Evolutionary conservation across 2,329 filamentous ascomycete species (phyloP).

Genomic region (Torrubiella hemipterigena): DNA sequence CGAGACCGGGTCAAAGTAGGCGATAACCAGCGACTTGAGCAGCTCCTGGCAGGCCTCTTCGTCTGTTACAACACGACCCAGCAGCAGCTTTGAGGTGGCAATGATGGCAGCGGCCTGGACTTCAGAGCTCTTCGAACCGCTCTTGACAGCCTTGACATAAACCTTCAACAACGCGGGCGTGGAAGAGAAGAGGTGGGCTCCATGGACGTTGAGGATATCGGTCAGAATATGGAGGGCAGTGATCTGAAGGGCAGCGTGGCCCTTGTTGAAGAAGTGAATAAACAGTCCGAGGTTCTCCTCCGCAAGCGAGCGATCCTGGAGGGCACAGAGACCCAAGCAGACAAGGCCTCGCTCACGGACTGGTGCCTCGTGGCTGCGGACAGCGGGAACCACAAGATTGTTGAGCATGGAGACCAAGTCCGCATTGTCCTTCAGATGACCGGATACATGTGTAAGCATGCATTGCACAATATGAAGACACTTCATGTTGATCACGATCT

Average conservation of each 20-base stretch:
- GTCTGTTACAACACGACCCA: slow-evolving; percentile 67
- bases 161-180: slow-evolving; percentile 67
- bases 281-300: slow-evolving; percentile 88
- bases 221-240: slow-evolving; percentile 85
- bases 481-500: slow-evolving; percentile 97
- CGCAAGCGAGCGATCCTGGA: slow-evolving; percentile 83
- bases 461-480: slow-evolving; percentile 95
- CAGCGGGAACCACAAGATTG: slow-evolving; percentile 89
- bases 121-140: slow-evolving; percentile 53
- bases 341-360: slow-evolving; percentile 83
- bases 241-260: slow-evolving; percentile 78
- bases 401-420: slow-evolving; percentile 97
- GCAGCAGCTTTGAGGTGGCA: slow-evolving; percentile 74
- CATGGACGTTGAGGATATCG: slow-evolving; percentile 85
- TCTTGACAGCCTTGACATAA: slow-evolving; percentile 72
- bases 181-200: slow-evolving; percentile 58
- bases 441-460: slow-evolving; percentile 88
- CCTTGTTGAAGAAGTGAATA: slow-evolving; percentile 91
- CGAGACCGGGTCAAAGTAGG: slow-evolving; percentile 83
- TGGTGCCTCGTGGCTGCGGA: slow-evolving; percentile 83
- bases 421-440: slow-evolving; percentile 77
- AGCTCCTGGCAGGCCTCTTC: slow-evolving; percentile 55
- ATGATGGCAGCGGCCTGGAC: slow-evolving; percentile 74
- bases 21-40: slow-evolving; percentile 71
- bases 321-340: slow-evolving; percentile 80